Evolutionary conservation across 1,139 yeast species (phyloP).

Genomic region (Diutina neorugosa): DNA sequence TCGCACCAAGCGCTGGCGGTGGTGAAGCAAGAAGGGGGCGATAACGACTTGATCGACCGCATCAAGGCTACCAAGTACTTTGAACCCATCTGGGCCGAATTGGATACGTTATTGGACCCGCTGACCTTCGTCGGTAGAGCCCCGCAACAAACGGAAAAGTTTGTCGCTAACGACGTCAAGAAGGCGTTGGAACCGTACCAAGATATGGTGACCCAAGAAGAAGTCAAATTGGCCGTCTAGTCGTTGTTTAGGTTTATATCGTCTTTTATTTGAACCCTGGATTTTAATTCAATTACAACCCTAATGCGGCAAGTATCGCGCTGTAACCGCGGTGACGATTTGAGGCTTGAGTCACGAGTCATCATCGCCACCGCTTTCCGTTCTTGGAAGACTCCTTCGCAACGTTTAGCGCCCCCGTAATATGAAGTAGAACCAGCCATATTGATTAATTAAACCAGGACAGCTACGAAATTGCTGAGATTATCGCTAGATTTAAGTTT

Average conservation of each 20-base stretch:
- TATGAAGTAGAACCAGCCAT: too few relatives aligned
- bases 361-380: neutral
- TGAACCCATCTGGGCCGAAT: conserved; percentile 77
- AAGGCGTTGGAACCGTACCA: conserved; percentile 67
- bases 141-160: conserved; percentile 94
- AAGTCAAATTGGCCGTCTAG: conserved; percentile 40
- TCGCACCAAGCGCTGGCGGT: conserved; percentile 97
- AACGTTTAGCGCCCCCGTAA: too few relatives aligned
- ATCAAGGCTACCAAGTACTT: conserved; percentile 71
- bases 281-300: too few relatives aligned
- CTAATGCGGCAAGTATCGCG: neutral
- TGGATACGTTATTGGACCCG: conserved; percentile 77
- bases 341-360: neutral
- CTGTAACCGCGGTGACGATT: neutral
- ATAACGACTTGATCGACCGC: conserved; percentile 90
- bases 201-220: conserved; percentile 46
- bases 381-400: too few relatives aligned
- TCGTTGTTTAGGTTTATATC: neutral
- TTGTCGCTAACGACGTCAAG: conserved; percentile 73
- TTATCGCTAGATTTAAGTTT: too few relatives aligned
- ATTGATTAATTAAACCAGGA: too few relatives aligned
- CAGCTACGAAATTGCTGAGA: too few relatives aligned
- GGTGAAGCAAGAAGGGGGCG: conserved; percentile 97
- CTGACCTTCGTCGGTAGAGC: conserved; percentile 97
- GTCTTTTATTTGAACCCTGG: too few relatives aligned